Evolutionary conservation across 2,329 filamentous ascomycete genomes (phyloP), one percentile per base, ranked within the genome.

Genomic region (Penicillium oxalicum): DNA sequence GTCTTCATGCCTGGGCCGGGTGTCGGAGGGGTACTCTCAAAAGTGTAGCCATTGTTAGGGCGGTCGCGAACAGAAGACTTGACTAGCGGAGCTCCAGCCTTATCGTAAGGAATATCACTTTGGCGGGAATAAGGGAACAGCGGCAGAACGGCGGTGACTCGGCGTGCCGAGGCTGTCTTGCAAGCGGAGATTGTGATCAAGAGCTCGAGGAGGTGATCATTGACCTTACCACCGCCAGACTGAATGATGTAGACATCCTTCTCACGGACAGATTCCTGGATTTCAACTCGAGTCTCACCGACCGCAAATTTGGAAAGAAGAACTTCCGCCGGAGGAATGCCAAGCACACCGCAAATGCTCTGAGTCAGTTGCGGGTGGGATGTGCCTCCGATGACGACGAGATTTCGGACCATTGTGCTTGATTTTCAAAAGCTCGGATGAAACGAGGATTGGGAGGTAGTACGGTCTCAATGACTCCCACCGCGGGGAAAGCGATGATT

Each of bases 231-330:
- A 60, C 88, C 88, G 60, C 89, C 90, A 37, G 89, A 93, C 72
- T 97, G 91, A 63, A 98, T 89, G 67, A 97, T 96, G 75, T 94
- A 98, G 68, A 96, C 93, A 82, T 98, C 93, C 71, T 98, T 98
- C 61, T 88, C 93, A 61, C 93, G 87, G 44, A 98, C 93, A 11
- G 90, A 95, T 71, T 98, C 93, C 69, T 91, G 81, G 64, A 98
- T 95, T 72, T 97, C 93, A 55, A 95, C 91, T 47, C 91, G 84
- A 59, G 88, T 95, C 75, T 97, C 93, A 59, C 93, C 93, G 45
- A 93, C 89, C 29, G 90, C 88, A 75, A 98, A 98, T 74, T 96
- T 96, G 66, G 78, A 81, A 43, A 97, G 82, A 53, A 91, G 83
- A 59, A 91, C 86, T 64, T 90, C 85, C 60, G 89, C 88, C 18